Evolutionary conservation across 176 grass and related monocot species (phyloP).

Genomic region (Oryza meyeriana): DNA sequence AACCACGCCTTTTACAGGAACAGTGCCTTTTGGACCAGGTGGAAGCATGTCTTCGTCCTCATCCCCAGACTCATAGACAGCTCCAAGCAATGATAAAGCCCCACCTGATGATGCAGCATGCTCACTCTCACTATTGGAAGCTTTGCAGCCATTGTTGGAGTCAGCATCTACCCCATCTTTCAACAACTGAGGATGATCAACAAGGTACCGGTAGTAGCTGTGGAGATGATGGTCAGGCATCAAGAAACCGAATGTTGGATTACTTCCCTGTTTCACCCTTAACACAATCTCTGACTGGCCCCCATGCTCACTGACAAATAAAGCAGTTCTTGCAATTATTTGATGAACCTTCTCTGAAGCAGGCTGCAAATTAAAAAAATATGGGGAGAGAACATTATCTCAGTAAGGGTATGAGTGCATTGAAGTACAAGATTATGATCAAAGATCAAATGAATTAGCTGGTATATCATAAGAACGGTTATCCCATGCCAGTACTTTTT

Average conservation of each 20-base stretch:
- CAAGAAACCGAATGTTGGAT: slow-evolving; percentile 97
- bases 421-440: slow-evolving; percentile 30
- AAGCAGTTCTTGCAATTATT: slow-evolving; percentile 89
- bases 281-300: slow-evolving; percentile 96
- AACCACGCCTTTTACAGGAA: slow-evolving; percentile 13
- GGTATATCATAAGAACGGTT: slow-evolving; percentile 37
- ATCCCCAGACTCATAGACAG: slow-evolving; percentile 70
- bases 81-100: slow-evolving; percentile 91
- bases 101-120: slow-evolving; percentile 18
- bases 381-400: slow-evolving; percentile 3
- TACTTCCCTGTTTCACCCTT: slow-evolving; percentile 87
- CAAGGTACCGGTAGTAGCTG: slow-evolving; percentile 73
- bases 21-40: neutral
- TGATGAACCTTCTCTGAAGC: slow-evolving; percentile 84
- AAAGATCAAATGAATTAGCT: slow-evolving; percentile 17
- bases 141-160: slow-evolving; percentile 24
- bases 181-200: slow-evolving; percentile 71
- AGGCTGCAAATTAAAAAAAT: slow-evolving; percentile 57
- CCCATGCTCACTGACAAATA: slow-evolving; percentile 82
- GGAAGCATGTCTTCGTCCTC: slow-evolving; percentile 56
- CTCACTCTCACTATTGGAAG: slow-evolving; percentile 13
- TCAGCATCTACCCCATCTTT: slow-evolving; percentile 37
- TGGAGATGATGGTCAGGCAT: slow-evolving; percentile 95
- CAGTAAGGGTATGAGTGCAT: slow-evolving; percentile 37
- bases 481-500: slow-evolving; percentile 42